Base-by-base conservation (phyloP, 257 asterid genomes). In the Handroanthus guayacan region DNA sequence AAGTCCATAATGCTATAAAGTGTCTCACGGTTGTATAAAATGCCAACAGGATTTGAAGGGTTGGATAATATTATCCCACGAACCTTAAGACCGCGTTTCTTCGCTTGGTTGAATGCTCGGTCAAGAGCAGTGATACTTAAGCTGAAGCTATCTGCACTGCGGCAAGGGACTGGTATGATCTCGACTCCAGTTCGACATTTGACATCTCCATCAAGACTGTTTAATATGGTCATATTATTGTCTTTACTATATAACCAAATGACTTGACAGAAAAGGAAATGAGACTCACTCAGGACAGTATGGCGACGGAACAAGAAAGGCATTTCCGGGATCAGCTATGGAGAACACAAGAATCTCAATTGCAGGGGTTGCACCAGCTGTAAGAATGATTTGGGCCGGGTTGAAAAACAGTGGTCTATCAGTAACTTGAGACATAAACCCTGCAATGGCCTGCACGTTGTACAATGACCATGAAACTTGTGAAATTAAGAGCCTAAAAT, bases 221-320 rank as follows among this genome's bases (percentile, higher is more conserved):
- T 67, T 44, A 45, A 48, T 54, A 20, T 41, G 43, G 45, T 62
- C 16, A 54, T 18, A 62, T 82, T 55, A 85, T 70, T 57, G 55
- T 43, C 72, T 11, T 52, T 18, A 67, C 36, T 44, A 56, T 3
- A 44, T 55, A 25, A 67, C 69, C 48, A 17, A 75, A 65, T 13
- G 45, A 17, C 18, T 31, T 44, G 52, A n/a, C 47, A 65, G 36
- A 5, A 67, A 36, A 54, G 10, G 44, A 18, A 17, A 64, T 11
- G 51, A 45, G 16, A 83, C 92, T 88, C 85, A 89, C 95, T 83
- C 91, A 1, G 93, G 93, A 78, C 74, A 82, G 83, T 89, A 89
- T 3, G 95, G 95, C 0, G 95, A 81, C 6, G 95, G 95, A 36
- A 86, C 86, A 56, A 89, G 95, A 82, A 89, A 87, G 44, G 95